Conservation (phyloP, 192 early-diverging fungal genomes). For the Glomus cerebriforme region DNA sequence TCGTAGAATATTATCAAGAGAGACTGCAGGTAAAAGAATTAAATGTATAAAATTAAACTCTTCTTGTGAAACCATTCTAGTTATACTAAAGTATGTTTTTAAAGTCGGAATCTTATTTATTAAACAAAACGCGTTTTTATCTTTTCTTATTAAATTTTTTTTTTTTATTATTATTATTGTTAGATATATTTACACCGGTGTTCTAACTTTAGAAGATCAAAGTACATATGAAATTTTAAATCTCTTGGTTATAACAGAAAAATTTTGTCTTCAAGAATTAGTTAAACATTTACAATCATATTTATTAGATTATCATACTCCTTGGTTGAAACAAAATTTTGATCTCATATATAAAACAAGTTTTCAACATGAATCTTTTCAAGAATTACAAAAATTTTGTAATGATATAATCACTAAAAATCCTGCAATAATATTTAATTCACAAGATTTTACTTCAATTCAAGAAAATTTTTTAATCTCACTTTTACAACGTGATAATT, state of each 20-base stretch:
- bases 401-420: neutral
- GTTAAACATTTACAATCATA: constrained; percentile 1
- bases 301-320: constrained; percentile 8
- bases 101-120: too few relatives aligned
- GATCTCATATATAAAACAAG: neutral
- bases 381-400: constrained; percentile 12
- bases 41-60: neutral
- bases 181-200: constrained; percentile 22
- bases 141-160: too few relatives aligned
- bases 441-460: constrained; percentile 22
- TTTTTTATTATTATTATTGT: neutral
- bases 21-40: neutral
- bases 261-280: constrained; percentile 16
- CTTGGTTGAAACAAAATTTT: constrained; percentile 16
- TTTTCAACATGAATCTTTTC: constrained; percentile 7
- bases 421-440: constrained; percentile 5
- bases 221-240: neutral
- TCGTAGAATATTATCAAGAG: neutral
- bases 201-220: constrained; percentile 4
- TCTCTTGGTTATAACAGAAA: constrained; percentile 1
- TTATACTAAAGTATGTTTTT: neutral
- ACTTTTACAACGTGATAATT: constrained; percentile 14
- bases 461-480: constrained; percentile 13
- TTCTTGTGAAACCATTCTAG: neutral
- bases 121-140: too few relatives aligned